A percentile compares a stretch with the other conserved stretches of the same genome.
These are phyloP conservation scores for Fraxinus cuspidata DNA, from an alignment of 257 asterid genomes.

Conservation along the genomic window DNA sequence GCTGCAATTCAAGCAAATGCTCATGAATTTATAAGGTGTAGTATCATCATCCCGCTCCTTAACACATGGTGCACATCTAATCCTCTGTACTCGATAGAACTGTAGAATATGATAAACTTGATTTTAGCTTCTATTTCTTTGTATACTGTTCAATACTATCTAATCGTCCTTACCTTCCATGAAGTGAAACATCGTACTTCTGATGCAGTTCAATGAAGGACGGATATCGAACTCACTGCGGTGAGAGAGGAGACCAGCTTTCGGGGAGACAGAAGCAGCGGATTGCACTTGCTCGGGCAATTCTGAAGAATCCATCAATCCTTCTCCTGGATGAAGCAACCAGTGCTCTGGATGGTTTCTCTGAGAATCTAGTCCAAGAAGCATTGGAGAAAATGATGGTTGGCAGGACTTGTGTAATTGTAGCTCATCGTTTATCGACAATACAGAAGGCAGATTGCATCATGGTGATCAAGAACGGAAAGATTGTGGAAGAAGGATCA, in stretches of 20 bases:
- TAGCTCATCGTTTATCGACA: slow-evolving; percentile 71
- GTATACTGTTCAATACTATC: neutral
- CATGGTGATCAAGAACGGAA: slow-evolving; percentile 62
- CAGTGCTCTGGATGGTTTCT: slow-evolving; percentile 66
- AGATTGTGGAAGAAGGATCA: slow-evolving; percentile 68
- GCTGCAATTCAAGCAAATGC: slow-evolving; percentile 72
- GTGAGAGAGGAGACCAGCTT: slow-evolving; percentile 75
- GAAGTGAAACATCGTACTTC: slow-evolving; percentile 1
- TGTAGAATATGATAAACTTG: neutral
- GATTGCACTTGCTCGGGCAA: slow-evolving; percentile 69
- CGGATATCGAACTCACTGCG: slow-evolving; percentile 73
- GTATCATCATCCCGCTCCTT: neutral
- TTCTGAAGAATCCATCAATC: slow-evolving; percentile 68
- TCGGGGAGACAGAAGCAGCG: slow-evolving; percentile 83
- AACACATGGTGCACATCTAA: neutral
- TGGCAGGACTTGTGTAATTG: slow-evolving; percentile 57
- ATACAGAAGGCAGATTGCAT: slow-evolving; percentile 65
- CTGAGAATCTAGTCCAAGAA: slow-evolving; percentile 66
- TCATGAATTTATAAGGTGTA: slow-evolving; percentile 72
- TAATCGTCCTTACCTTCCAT: neutral
- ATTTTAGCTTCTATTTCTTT: neutral
- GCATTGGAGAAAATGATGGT: slow-evolving; percentile 69
- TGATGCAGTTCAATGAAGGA: slow-evolving; percentile 63
- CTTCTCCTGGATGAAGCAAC: slow-evolving; percentile 80
- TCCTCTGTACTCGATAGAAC: slow-evolving; percentile 1